These are phyloP conservation scores for Alnus rubra DNA, from an alignment of 306 rosid genomes.

Conservation along the genomic window DNA sequence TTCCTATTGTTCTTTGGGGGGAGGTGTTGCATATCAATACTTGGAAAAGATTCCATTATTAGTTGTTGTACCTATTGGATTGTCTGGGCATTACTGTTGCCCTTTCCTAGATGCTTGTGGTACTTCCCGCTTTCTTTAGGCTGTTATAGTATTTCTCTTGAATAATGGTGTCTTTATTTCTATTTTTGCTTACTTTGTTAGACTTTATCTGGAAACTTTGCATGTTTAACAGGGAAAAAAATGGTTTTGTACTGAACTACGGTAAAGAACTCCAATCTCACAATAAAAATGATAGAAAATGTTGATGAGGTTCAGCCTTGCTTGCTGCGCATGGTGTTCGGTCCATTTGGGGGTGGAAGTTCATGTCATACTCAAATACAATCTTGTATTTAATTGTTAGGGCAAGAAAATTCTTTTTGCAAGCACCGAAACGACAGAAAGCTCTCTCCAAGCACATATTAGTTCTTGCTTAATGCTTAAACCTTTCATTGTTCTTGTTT, in stretches of 20 bases:
- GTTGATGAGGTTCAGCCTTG: conserved; percentile 9
- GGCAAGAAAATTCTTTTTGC: conserved; percentile 10
- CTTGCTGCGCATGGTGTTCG: background rate
- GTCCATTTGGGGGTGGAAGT: conserved; percentile 6
- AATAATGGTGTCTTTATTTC: background rate
- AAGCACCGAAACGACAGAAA: background rate
- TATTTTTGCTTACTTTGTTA: background rate
- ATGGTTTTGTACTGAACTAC: background rate
- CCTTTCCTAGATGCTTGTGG: too few relatives aligned
- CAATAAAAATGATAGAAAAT: conserved; percentile 4
- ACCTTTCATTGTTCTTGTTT: background rate
- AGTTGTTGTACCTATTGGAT: background rate
- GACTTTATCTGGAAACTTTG: background rate
- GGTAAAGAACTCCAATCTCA: background rate
- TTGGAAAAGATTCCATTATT: background rate
- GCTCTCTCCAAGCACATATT: background rate
- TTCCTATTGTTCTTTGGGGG: background rate
- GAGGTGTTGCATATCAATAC: background rate
- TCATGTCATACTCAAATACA: conserved; percentile 11
- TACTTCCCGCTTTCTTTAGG: too few relatives aligned
- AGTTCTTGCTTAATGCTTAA: background rate
- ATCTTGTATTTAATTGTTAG: conserved; percentile 10
- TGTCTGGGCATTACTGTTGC: background rate
- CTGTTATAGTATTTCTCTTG: background rate
- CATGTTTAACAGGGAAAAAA: background rate